Conservation (phyloP, 2,329 filamentous ascomycete species). For the Diaporthe aspalathi region DNA sequence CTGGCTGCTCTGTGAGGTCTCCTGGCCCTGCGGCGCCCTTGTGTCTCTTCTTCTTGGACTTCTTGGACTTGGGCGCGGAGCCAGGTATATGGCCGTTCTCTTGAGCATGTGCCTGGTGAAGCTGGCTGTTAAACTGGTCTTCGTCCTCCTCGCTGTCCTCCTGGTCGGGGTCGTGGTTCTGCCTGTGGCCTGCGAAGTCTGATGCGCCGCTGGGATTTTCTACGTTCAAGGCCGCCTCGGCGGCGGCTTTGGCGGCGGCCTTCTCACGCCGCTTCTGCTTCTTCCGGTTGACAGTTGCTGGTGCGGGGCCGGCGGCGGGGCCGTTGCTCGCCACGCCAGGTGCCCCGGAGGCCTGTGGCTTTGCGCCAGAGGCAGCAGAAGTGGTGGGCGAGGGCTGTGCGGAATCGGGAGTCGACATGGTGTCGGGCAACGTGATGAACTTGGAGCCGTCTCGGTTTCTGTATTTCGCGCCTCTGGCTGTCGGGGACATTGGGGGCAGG, state of each 20-base stretch:
- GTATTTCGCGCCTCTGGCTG: conserved; percentile 67
- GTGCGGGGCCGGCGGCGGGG: conserved; percentile 53
- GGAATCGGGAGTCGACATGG: conserved; percentile 57
- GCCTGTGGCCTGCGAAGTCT: conserved; percentile 46
- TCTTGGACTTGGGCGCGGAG: conserved; percentile 61
- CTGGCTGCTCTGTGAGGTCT: conserved; percentile 47
- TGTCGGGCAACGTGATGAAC: conserved; percentile 71
- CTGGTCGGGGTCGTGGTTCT: conserved; percentile 59
- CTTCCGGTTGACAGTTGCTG: conserved; percentile 80
- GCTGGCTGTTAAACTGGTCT: conserved; percentile 54
- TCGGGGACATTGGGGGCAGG: conserved; percentile 60
- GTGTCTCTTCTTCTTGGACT: conserved; percentile 78
- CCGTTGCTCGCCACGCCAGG: conserved; percentile 37
- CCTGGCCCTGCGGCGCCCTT: conserved; percentile 51
- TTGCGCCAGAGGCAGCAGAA: conserved; percentile 48
- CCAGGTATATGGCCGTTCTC: conserved; percentile 47
- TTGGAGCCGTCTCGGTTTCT: conserved; percentile 77
- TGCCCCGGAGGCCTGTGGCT: conserved; percentile 44
- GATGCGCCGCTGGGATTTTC: conserved; percentile 55
- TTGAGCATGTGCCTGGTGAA: conserved; percentile 51
- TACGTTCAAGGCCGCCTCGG: conserved; percentile 53
- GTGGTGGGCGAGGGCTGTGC: conserved; percentile 65
- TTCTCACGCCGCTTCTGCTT: conserved; percentile 95
- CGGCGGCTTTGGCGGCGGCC: conserved; percentile 76
- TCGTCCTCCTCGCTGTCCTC: conserved; percentile 67